Percentiles rank a stretch among this genome's conserved stretches.
These are phyloP conservation scores for Kurtzmaniella quercitrusa DNA, from an alignment of 1,139 yeast genomes.

Conservation along the genomic window DNA sequence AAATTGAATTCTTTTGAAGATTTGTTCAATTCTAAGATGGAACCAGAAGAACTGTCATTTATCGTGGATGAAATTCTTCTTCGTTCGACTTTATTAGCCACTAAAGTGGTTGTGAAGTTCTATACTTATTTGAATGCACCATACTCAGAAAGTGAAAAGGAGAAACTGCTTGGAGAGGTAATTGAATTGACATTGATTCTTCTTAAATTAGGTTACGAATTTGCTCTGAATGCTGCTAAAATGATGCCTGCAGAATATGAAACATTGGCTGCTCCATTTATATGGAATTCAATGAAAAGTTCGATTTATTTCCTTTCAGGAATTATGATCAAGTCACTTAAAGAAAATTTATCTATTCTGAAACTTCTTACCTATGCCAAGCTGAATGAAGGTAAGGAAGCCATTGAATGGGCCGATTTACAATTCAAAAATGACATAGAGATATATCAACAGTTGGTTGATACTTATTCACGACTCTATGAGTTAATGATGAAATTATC, in stretches of 20 bases:
- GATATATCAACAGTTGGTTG: background rate
- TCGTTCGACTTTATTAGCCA: background rate
- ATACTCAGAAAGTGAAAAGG: background rate
- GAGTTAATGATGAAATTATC: background rate
- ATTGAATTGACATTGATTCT: background rate
- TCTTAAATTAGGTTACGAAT: background rate
- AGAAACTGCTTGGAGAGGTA: background rate
- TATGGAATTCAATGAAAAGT: constrained; percentile 1
- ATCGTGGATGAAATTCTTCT: constrained; percentile 1
- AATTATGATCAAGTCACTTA: background rate
- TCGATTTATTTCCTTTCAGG: background rate
- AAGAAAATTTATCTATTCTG: background rate
- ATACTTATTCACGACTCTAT: background rate
- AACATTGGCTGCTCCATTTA: constrained; percentile 1
- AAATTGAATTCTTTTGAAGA: background rate
- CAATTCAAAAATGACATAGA: background rate
- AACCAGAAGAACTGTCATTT: background rate
- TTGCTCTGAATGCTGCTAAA: background rate
- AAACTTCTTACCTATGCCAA: background rate
- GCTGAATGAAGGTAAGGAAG: background rate
- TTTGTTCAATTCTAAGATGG: background rate
- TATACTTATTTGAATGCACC: background rate
- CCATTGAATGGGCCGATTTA: background rate
- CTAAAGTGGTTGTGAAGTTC: background rate
- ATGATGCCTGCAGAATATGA: constrained; percentile 1